Evolutionary conservation across 2,329 filamentous ascomycete species (phyloP).

Genomic region (Ophioceras dolichostomum): DNA sequence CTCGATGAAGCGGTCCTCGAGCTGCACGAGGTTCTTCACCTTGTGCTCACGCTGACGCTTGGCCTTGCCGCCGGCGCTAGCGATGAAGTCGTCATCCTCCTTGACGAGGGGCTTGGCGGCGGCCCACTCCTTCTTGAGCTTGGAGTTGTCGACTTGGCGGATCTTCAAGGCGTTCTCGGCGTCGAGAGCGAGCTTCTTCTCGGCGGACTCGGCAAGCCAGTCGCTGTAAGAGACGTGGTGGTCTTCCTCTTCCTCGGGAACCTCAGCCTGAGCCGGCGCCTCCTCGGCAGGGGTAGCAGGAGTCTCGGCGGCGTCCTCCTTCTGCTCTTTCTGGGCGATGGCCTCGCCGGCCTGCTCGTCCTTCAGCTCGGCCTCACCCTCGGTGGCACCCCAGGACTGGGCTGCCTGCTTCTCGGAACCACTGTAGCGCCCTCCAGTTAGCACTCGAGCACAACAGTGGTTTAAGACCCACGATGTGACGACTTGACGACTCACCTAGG

Average conservation of each 20-base stretch:
- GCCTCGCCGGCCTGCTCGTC: slow-evolving; percentile 87
- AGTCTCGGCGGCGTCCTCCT: slow-evolving; percentile 42
- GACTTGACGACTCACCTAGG: slow-evolving; percentile 30
- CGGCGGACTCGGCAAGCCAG: slow-evolving; percentile 62
- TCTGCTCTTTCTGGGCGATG: slow-evolving; percentile 77
- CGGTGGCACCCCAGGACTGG: slow-evolving; percentile 77
- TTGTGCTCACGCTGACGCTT: slow-evolving; percentile 81
- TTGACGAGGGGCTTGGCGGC: slow-evolving; percentile 61
- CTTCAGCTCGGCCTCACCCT: slow-evolving; percentile 72
- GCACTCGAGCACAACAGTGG: not conserved
- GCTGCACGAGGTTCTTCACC: slow-evolving; percentile 80
- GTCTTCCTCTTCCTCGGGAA: slow-evolving; percentile 56
- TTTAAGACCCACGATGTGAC: not conserved
- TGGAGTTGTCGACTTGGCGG: slow-evolving; percentile 82
- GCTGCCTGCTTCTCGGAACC: slow-evolving; percentile 78
- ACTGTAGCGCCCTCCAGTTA: no score
- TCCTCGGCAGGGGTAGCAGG: slow-evolving; percentile 17
- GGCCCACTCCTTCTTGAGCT: slow-evolving; percentile 86
- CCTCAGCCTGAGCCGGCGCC: slow-evolving; percentile 20
- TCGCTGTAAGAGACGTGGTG: slow-evolving; percentile 84
- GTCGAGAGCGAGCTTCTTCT: slow-evolving; percentile 65
- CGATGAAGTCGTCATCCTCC: slow-evolving; percentile 62
- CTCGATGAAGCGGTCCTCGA: slow-evolving; percentile 76
- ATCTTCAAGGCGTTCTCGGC: slow-evolving; percentile 53
- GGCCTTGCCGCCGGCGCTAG: slow-evolving; percentile 62